Evolutionary conservation across 176 grass and related monocot species (phyloP), one percentile per base, ranked within the genome.

Genomic region (Poa annua): DNA sequence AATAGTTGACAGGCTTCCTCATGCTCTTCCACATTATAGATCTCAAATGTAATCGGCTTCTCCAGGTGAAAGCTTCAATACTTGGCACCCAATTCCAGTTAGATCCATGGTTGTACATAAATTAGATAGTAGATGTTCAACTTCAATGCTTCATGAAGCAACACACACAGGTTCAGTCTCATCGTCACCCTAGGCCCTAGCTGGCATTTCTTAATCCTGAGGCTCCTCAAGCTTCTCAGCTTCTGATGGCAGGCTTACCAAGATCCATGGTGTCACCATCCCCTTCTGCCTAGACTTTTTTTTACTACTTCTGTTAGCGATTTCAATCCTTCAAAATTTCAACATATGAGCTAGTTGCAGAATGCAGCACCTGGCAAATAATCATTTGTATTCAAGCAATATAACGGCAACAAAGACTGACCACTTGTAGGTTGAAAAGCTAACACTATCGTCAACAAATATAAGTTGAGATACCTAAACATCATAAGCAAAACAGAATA

Each of bases 181-280:
- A 2, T 81, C 61, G 19, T 92, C 89, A 20, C 32, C 81, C 24
- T 86, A n/a, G n/a, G n/a, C n/a, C n/a, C n/a, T n/a, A n/a, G n/a
- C n/a, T n/a, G n/a, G n/a, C n/a, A n/a, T n/a, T n/a, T n/a, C n/a
- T n/a, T n/a, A n/a, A n/a, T n/a, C n/a, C n/a, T n/a, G n/a, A n/a
- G n/a, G n/a, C n/a, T n/a, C n/a, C n/a, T n/a, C n/a, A n/a, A n/a
- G n/a, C n/a, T n/a, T n/a, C n/a, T 29, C 29, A 29, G 39, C 39
- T 41, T 41, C 36, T 38, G 36, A 38, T 38, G 36, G 41, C 41
- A 42, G 41, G 41, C 41, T 42, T 42, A 42, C 9, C 41, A 42
- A 8, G 8, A 8, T 42, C 41, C 41, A 41, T 1, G 41, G 41
- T 8, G 41, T 42, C 3, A 36, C 35, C 35, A 36, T 36, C 5